Percentiles rank a stretch among this genome's conserved stretches.
Conservation (phyloP, 805 yeast genomes). For the Zygosaccharomyces kombuchaensis region DNA sequence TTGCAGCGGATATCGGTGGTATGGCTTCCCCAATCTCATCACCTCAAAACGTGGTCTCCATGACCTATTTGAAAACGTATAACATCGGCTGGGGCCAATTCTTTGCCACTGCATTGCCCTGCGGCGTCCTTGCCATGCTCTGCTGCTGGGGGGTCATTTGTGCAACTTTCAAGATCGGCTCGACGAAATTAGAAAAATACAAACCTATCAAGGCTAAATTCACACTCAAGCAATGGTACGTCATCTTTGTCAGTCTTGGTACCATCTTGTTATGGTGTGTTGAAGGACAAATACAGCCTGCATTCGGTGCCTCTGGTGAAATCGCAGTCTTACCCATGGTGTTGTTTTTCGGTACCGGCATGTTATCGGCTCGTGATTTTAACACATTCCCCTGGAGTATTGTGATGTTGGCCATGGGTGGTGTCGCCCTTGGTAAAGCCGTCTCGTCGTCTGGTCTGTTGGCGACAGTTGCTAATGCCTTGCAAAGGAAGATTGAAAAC, state of each 20-base stretch:
- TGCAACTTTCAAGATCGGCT: slow-evolving; percentile 49
- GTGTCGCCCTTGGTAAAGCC: slow-evolving; percentile 89
- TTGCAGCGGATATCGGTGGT: slow-evolving; percentile 90
- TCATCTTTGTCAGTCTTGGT: slow-evolving; percentile 58
- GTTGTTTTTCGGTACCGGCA: slow-evolving; percentile 83
- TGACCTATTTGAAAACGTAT: slow-evolving; percentile 70
- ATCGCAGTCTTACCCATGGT: slow-evolving; percentile 84
- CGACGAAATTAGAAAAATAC: slow-evolving; percentile 44
- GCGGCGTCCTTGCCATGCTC: slow-evolving; percentile 56
- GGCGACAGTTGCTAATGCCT: slow-evolving; percentile 65
- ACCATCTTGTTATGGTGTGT: slow-evolving; percentile 91
- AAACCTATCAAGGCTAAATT: slow-evolving; percentile 59
- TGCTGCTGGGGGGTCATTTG: slow-evolving; percentile 66
- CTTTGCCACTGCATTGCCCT: slow-evolving; percentile 86
- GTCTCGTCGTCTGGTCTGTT: slow-evolving; percentile 88
- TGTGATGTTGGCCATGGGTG: slow-evolving; percentile 95
- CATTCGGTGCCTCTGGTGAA: slow-evolving; percentile 89
- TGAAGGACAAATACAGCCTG: slow-evolving; percentile 61
- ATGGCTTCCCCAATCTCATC: slow-evolving; percentile 96
- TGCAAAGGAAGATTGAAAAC: slow-evolving; percentile 62
- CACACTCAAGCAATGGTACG: slow-evolving; percentile 67
- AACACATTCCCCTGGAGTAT: slow-evolving; percentile 96
- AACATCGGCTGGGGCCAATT: slow-evolving; percentile 80
- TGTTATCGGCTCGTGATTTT: slow-evolving; percentile 78
- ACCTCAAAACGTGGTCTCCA: slow-evolving; percentile 90